Evolutionary conservation across 495 filamentous ascomycete genomes (phyloP), one percentile per base, ranked within the genome.

Genomic region (Penicillium paradoxum): DNA sequence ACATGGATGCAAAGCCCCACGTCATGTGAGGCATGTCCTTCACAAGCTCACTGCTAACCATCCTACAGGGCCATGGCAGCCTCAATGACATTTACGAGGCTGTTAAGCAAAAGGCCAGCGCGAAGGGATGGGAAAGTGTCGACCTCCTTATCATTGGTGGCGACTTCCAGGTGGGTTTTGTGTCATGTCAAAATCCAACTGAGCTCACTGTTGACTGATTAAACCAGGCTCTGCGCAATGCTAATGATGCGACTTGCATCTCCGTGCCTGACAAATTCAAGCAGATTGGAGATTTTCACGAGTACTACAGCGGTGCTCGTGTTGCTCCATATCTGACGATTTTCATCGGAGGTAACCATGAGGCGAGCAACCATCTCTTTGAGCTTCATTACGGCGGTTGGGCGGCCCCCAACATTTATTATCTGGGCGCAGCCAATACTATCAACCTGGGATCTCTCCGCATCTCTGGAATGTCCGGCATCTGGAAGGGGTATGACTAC

Each of bases 371-470:
- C 29, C 79, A 97, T 64, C 66, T 96, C 0, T 90, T 80, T 72
- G 93, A 98, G 63, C 79, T 98, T 3, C 95, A 89, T 73, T 95
- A 97, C 65, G 93, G 93, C 36, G 93, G 93, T 33, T 98, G 93
- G 93, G 93, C 89, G 2, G 92, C 92, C 1, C 91, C 88, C 15
- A 96, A 92, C 47, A 98, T 98, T 45, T 98, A 95, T 74, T 98
- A 95, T 73, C 69, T 97, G 58, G 93, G 93, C 37, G 90, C 91
- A 11, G 88, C 93, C 22, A 95, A 91, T 58, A 84, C 97, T 8
- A 60, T 98, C 6, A 84, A 86, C 14, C 78, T 90, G 43, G 91
- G 91, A 3, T 83, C 86, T 2, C 69, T 97, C 17, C 85, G 93
- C 3, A 95, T 98, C 53, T 87, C 88, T n/a, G 91, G 84, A 0